Percentiles rank a stretch among this genome's conserved stretches.
phyloP scores from a whole-genome alignment of 345 rosid species.

The Laguncularia racemosa region DNA sequence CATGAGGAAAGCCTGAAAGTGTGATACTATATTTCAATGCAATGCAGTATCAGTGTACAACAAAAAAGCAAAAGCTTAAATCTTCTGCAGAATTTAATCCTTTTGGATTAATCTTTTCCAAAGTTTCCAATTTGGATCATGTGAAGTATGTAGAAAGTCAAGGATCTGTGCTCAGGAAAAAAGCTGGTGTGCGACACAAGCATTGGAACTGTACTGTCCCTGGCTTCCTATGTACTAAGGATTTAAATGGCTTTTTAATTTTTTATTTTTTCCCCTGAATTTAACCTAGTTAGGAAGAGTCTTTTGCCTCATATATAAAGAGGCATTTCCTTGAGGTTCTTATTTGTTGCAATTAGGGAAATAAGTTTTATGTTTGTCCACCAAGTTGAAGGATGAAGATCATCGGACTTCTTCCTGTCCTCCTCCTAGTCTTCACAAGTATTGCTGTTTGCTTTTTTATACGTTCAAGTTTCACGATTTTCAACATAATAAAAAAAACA shows the following conservation, averaged over 20 bases:
- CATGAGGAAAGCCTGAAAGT: too few relatives aligned
- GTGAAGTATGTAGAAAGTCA: slow-evolving; percentile 21
- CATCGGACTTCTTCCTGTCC: slow-evolving; percentile 12
- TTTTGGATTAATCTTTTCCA: too few relatives aligned
- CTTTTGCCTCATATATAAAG: neutral
- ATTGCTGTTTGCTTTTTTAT: too few relatives aligned
- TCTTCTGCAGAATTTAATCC: too few relatives aligned
- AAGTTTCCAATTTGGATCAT: too few relatives aligned
- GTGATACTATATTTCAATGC: too few relatives aligned
- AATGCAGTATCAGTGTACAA: too few relatives aligned
- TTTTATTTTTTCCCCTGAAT: neutral
- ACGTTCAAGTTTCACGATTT: too few relatives aligned
- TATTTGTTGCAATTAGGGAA: too few relatives aligned
- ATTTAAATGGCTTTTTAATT: neutral
- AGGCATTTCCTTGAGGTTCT: too few relatives aligned
- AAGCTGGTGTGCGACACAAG: slow-evolving; percentile 18
- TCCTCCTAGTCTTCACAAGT: slow-evolving; percentile 34
- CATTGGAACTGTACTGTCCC: slow-evolving; percentile 15
- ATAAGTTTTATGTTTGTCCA: neutral
- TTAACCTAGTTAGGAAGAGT: neutral
- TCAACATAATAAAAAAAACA: too few relatives aligned
- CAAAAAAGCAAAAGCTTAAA: too few relatives aligned
- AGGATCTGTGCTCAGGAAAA: slow-evolving; percentile 25
- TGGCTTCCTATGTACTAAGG: slow-evolving; percentile 9
- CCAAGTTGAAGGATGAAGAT: slow-evolving; percentile 26